These are phyloP conservation scores for Paramecium octaurelia DNA, from an alignment of 73 alveolate genomes.

Conservation along the genomic window DNA sequence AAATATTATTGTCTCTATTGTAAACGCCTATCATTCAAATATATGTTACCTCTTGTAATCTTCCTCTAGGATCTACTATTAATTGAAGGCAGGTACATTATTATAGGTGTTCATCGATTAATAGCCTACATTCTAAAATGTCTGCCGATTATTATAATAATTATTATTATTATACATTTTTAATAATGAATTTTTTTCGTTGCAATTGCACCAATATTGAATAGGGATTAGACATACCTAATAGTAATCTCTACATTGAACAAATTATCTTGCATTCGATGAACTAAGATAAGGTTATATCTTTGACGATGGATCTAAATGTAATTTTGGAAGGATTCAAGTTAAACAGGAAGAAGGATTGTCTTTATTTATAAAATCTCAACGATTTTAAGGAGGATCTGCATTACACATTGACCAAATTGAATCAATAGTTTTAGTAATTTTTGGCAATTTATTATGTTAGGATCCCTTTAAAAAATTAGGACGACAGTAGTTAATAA, in stretches of 20 bases:
- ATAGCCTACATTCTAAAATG: background rate
- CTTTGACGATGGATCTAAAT: background rate
- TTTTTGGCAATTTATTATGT: background rate
- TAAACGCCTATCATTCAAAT: background rate
- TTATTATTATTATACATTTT: background rate
- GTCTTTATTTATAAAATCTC: background rate
- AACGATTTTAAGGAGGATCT: background rate
- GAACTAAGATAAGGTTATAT: background rate
- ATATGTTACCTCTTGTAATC: background rate
- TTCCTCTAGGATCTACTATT: background rate
- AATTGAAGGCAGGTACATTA: background rate
- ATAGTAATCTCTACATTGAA: background rate
- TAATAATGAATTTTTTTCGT: conserved; percentile 32
- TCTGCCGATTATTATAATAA: background rate
- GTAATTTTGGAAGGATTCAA: background rate
- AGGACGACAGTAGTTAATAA: background rate
- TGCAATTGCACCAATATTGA: conserved; percentile 4
- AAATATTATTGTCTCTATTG: background rate
- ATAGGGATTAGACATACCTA: conserved; percentile 4
- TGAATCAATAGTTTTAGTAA: background rate
- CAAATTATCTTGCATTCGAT: background rate
- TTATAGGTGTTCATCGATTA: background rate
- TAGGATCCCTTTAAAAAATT: background rate
- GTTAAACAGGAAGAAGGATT: background rate
- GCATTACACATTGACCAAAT: background rate